Evolutionary conservation across 1,284 basidiomycete genomes (phyloP).

Genomic region (Phaffia rhodozyma): DNA sequence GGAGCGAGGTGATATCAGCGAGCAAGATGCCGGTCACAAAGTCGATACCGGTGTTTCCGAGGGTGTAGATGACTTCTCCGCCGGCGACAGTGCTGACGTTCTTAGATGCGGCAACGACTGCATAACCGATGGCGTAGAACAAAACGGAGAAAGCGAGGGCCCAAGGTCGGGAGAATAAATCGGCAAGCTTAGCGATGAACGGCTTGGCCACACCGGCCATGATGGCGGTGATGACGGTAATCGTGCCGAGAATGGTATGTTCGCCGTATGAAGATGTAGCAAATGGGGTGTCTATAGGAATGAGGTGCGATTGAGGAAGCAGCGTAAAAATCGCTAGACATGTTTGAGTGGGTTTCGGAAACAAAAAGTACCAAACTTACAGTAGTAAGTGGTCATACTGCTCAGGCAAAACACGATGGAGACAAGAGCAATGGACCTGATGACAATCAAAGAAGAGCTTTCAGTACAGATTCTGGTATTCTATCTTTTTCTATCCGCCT

Average conservation of each 20-base stretch:
- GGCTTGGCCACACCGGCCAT: slow-evolving; percentile 30
- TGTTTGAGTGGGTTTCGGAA: no score
- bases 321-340: no score
- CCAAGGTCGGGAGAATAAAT: slow-evolving; percentile 1
- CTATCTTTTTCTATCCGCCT: no score
- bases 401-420: not conserved
- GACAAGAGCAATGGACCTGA: not conserved
- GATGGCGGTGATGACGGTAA: slow-evolving; percentile 29
- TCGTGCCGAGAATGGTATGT: slow-evolving; percentile 31
- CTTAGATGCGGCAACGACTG: not conserved
- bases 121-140: not conserved
- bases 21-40: slow-evolving; percentile 4
- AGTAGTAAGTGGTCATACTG: not conserved
- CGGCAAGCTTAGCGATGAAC: slow-evolving; percentile 29
- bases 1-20: not conserved
- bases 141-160: not conserved
- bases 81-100: not conserved
- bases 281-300: slow-evolving; percentile 20
- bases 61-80: not conserved
- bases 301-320: no score
- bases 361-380: not conserved
- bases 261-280: slow-evolving; percentile 31
- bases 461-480: no score
- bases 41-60: slow-evolving; percentile 6
- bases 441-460: no score